phyloP scores from a whole-genome alignment of 1,284 basidiomycete species.

The Cutaneotrichosporon spelunceum region DNA sequence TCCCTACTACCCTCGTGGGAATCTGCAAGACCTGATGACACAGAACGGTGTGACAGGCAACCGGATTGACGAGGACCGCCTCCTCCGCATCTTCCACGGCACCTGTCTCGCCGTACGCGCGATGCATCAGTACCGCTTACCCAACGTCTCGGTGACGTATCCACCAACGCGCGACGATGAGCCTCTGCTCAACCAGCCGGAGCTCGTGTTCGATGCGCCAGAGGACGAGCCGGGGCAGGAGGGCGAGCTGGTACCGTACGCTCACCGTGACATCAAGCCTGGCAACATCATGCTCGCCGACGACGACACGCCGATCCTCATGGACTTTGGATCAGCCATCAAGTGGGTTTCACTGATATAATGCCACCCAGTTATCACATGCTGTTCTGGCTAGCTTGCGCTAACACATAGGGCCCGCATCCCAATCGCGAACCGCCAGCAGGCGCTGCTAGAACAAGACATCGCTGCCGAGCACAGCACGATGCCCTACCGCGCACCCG shows the following conservation, averaged over 20 bases:
- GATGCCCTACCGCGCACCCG: slow-evolving; percentile 93
- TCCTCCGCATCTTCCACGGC: slow-evolving; percentile 85
- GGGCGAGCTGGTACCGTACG: slow-evolving; percentile 72
- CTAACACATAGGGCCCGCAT: slow-evolving; percentile 41
- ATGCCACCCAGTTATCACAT: background rate
- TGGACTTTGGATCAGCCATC: slow-evolving; percentile 89
- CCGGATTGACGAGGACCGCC: slow-evolving; percentile 80
- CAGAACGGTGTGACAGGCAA: slow-evolving; percentile 77
- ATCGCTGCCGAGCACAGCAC: slow-evolving; percentile 91
- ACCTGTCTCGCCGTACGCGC: slow-evolving; percentile 89
- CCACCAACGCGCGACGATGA: slow-evolving; percentile 37
- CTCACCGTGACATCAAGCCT: slow-evolving; percentile 95
- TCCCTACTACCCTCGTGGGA: slow-evolving; percentile 60
- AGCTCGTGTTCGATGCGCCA: slow-evolving; percentile 65
- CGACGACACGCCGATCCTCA: slow-evolving; percentile 85
- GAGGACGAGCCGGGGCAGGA: slow-evolving; percentile 57
- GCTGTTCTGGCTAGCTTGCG: background rate
- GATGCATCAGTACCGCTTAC: slow-evolving; percentile 74
- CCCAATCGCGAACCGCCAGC: slow-evolving; percentile 64
- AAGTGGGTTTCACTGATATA: slow-evolving; percentile 35
- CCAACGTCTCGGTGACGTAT: slow-evolving; percentile 40
- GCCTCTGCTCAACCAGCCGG: slow-evolving; percentile 30
- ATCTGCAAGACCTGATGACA: slow-evolving; percentile 93
- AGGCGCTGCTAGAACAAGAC: slow-evolving; percentile 82
- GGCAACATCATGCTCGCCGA: slow-evolving; percentile 96